Evolutionary conservation across 306 rosid genomes (phyloP).

Genomic region (Pyrus communis): DNA sequence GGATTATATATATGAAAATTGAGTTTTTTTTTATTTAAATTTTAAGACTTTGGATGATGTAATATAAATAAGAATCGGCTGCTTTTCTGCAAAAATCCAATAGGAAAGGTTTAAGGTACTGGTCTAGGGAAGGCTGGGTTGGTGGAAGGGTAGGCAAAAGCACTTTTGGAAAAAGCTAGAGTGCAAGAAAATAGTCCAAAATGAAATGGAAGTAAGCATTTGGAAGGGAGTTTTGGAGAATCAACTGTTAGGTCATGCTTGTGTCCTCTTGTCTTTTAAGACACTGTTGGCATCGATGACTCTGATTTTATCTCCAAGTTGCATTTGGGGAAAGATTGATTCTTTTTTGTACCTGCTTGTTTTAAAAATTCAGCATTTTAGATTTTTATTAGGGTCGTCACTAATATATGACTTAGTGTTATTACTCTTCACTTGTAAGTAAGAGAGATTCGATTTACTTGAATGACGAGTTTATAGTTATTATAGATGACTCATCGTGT

Average conservation of each 20-base stretch:
- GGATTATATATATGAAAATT: slow-evolving; percentile 18
- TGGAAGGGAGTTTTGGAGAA: slow-evolving; percentile 69
- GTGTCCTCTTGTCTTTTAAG: slow-evolving; percentile 48
- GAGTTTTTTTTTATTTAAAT: slow-evolving; percentile 23
- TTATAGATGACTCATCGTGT: no score
- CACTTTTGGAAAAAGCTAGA: slow-evolving; percentile 49
- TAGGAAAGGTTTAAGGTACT: slow-evolving; percentile 36
- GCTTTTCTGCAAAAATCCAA: slow-evolving; percentile 45
- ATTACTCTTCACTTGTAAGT: no score
- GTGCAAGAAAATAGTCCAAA: slow-evolving; percentile 47
- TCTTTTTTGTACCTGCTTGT: slow-evolving; percentile 1
- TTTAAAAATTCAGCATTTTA: slow-evolving; percentile 1
- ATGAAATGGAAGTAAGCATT: slow-evolving; percentile 50
- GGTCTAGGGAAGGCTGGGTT: slow-evolving; percentile 48
- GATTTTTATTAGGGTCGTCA: background rate
- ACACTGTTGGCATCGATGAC: slow-evolving; percentile 16
- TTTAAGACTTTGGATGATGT: slow-evolving; percentile 29
- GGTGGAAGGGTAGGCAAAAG: slow-evolving; percentile 51
- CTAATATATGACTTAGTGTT: no score
- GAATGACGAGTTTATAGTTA: background rate
- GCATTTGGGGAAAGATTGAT: slow-evolving; percentile 22
- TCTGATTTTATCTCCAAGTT: slow-evolving; percentile 15
- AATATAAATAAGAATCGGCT: slow-evolving; percentile 53
- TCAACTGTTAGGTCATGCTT: slow-evolving; percentile 71
- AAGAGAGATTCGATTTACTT: background rate